These are phyloP conservation scores for Mortierella sp. DNA, from an alignment of 371 early-diverging fungal genomes.

Conservation along the genomic window DNA sequence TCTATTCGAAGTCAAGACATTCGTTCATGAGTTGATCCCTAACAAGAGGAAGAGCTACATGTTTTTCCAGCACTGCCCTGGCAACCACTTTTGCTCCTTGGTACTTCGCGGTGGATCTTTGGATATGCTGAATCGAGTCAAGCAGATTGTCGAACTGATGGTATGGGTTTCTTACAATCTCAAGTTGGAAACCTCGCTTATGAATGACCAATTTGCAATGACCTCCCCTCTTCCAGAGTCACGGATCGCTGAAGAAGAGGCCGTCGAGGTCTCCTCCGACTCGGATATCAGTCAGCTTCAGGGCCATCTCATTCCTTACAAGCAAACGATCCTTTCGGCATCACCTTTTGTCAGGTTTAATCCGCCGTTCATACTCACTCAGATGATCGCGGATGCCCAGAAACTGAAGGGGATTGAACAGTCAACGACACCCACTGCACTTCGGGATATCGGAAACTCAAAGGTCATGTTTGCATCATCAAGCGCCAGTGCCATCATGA, in stretches of 20 bases:
- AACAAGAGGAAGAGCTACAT: conserved; percentile 86
- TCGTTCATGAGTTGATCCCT: conserved; percentile 78
- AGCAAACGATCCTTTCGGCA: conserved; percentile 77
- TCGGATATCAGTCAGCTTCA: conserved; percentile 31
- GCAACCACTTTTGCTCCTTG: conserved; percentile 86
- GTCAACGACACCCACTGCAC: conserved; percentile 22
- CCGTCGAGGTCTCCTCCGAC: conserved; percentile 20
- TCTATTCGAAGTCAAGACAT: conserved; percentile 78
- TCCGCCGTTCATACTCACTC: conserved; percentile 81
- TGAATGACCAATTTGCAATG: conserved; percentile 77
- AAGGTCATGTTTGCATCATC: conserved; percentile 36
- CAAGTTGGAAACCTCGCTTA: conserved; percentile 83
- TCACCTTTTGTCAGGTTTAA: conserved; percentile 86
- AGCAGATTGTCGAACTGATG: conserved; percentile 81
- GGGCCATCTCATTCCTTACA: conserved; percentile 57
- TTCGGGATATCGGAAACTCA: conserved; percentile 41
- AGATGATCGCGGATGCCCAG: conserved; percentile 73
- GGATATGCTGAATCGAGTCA: conserved; percentile 72
- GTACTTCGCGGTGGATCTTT: conserved; percentile 84
- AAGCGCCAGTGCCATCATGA: conserved; percentile 19
- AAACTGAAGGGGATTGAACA: conserved; percentile 53
- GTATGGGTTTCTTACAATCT: conserved; percentile 86
- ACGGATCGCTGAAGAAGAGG: conserved; percentile 24
- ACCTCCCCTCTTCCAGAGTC: conserved; percentile 47
- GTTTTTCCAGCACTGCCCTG: conserved; percentile 84